phyloP scores from a whole-genome alignment of 2,329 filamentous ascomycete genomes.

The Orbilia blumenaviensis region DNA sequence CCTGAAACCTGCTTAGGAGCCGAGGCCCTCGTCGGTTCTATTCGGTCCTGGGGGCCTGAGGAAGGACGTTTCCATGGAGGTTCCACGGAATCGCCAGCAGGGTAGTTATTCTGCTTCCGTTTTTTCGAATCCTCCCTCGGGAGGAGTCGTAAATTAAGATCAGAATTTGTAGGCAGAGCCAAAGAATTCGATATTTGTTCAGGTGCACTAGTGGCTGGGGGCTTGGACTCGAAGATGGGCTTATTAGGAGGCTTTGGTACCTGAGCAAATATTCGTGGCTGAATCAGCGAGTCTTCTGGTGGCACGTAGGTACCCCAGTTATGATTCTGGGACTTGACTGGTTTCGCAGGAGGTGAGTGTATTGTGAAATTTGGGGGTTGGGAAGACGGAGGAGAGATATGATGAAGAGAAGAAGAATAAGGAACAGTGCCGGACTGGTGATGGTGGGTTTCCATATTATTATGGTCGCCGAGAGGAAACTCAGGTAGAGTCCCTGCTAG shows the following conservation, averaged over 20 bases:
- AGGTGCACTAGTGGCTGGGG: not conserved
- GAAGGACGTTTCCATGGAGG: constrained; percentile 29
- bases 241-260: not conserved
- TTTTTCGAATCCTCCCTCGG: constrained; percentile 21
- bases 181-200: not conserved
- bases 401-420: not conserved
- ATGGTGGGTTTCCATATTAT: not conserved
- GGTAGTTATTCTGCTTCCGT: not conserved
- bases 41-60: not conserved
- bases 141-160: not conserved
- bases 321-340: constrained; percentile 16
- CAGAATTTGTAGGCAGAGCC: not conserved
- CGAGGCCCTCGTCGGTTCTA: not conserved
- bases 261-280: not conserved
- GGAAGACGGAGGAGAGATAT: not conserved
- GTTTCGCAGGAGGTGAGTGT: constrained; percentile 27
- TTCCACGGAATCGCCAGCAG: not conserved
- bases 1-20: not conserved
- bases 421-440: not conserved
- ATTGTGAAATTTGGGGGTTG: not conserved
- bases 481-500: constrained; percentile 13
- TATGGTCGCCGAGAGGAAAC: not conserved
- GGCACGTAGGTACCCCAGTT: constrained; percentile 38
- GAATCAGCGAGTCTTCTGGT: not conserved
- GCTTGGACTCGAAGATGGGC: not conserved